phyloP scores from a whole-genome alignment of 2,329 filamentous ascomycete genomes.

The Fusarium tanahbumbuense region DNA sequence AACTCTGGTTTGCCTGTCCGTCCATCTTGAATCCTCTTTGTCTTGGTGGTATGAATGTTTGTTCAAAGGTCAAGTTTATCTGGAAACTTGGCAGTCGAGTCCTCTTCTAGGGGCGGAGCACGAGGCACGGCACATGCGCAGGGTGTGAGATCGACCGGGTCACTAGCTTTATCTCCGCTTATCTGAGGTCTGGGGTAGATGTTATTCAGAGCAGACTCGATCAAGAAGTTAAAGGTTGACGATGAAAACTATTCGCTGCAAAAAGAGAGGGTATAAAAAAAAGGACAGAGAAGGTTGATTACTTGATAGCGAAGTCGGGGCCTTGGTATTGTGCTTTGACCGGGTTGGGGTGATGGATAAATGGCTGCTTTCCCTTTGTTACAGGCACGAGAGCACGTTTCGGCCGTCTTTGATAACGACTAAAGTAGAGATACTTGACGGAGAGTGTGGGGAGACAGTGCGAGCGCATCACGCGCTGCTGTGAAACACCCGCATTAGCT shows the following conservation, averaged over 20 bases:
- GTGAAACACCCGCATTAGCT: slow-evolving; percentile 2
- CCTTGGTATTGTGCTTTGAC: neutral
- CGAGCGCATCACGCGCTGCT: slow-evolving; percentile 21
- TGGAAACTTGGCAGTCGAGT: slow-evolving; percentile 30
- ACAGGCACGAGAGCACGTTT: slow-evolving; percentile 43
- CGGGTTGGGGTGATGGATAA: slow-evolving; percentile 30
- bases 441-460: slow-evolving; percentile 36
- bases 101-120: slow-evolving; percentile 28
- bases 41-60: slow-evolving; percentile 9
- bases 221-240: neutral
- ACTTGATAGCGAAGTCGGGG: slow-evolving; percentile 43
- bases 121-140: slow-evolving; percentile 16
- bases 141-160: slow-evolving; percentile 25
- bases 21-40: slow-evolving; percentile 43
- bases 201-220: slow-evolving; percentile 18
- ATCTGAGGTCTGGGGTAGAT: slow-evolving; percentile 27
- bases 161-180: slow-evolving; percentile 40
- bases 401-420: slow-evolving; percentile 35
- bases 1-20: slow-evolving; percentile 43
- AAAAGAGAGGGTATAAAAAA: slow-evolving; percentile 29
- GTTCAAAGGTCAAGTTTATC: slow-evolving; percentile 13
- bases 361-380: slow-evolving; percentile 39
- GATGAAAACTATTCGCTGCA: slow-evolving; percentile 9
- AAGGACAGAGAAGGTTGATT: slow-evolving; percentile 31
- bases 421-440: slow-evolving; percentile 35